phyloP scores from a whole-genome alignment of 495 filamentous ascomycete species.

The Hypoxylon trugodes region DNA sequence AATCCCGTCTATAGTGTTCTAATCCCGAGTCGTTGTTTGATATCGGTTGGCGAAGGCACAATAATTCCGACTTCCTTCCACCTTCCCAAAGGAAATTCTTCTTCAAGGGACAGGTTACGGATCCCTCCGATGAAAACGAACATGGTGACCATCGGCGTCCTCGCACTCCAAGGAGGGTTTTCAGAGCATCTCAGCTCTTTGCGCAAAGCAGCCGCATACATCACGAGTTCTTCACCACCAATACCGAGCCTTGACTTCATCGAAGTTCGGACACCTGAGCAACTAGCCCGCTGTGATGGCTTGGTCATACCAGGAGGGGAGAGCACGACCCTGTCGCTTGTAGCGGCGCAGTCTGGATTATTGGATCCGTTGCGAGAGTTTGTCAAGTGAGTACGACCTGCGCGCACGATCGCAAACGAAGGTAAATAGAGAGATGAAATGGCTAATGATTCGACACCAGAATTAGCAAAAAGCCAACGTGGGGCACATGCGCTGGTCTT shows the following conservation, averaged over 20 bases:
- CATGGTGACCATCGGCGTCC: conserved; percentile 76
- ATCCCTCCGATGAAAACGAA: background rate
- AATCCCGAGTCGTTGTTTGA: background rate
- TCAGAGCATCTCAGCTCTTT: conserved; percentile 85
- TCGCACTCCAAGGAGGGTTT: conserved; percentile 95
- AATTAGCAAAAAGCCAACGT: conserved; percentile 80
- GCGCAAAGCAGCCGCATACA: conserved; percentile 64
- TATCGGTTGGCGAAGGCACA: background rate
- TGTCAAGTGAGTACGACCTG: conserved; percentile 75
- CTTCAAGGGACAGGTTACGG: background rate
- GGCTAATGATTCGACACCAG: conserved; percentile 40
- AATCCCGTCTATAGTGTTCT: conserved; percentile 1
- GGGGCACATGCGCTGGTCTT: conserved; percentile 96
- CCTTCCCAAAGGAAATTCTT: background rate
- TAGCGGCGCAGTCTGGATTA: conserved; percentile 80
- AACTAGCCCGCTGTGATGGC: conserved; percentile 79
- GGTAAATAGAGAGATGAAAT: background rate
- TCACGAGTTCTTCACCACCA: conserved; percentile 27
- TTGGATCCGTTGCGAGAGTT: conserved; percentile 89
- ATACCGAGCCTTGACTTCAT: conserved; percentile 63
- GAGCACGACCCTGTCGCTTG: conserved; percentile 90
- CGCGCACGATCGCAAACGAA: background rate
- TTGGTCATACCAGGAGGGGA: conserved; percentile 94
- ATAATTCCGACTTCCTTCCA: background rate
- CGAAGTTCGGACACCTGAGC: conserved; percentile 78